A percentile compares a stretch with the other conserved stretches of the same genome.
These are phyloP conservation scores for Rhizomucor miehei DNA, from an alignment of 371 early-diverging fungal species.

Conservation along the genomic window DNA sequence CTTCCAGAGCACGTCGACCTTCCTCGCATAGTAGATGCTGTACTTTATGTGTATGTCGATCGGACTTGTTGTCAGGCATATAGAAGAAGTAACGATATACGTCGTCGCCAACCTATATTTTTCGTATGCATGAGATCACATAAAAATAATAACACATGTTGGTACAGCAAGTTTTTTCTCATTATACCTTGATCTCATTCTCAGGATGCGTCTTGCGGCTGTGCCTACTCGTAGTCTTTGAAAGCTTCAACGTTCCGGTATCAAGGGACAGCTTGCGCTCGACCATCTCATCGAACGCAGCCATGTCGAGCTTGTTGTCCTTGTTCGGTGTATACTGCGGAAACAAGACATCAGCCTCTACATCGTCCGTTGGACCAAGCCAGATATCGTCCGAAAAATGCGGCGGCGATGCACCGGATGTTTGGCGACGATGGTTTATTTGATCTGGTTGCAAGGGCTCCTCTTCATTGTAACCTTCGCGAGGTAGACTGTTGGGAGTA, in stretches of 20 bases:
- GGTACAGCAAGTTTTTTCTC: no score
- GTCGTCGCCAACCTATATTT: neutral
- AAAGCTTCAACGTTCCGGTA: slow-evolving; percentile 21
- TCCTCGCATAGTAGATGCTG: slow-evolving; percentile 24
- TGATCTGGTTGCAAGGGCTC: neutral
- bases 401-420: neutral
- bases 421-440: neutral
- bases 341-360: slow-evolving; percentile 35
- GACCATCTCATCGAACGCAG: slow-evolving; percentile 28
- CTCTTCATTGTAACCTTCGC: neutral
- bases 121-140: no score
- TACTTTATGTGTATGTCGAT: slow-evolving; percentile 4
- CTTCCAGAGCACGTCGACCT: slow-evolving; percentile 34
- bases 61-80: slow-evolving; percentile 11
- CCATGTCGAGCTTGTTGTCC: slow-evolving; percentile 26
- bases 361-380: slow-evolving; percentile 17
- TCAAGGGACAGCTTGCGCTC: slow-evolving; percentile 22
- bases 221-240: slow-evolving; percentile 25
- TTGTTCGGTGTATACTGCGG: slow-evolving; percentile 22
- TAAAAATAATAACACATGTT: no score
- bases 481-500: neutral
- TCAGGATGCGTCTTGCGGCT: neutral
- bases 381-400: neutral
- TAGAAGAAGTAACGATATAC: slow-evolving; percentile 25
- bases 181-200: slow-evolving; percentile 4